Percentiles rank a stretch among this genome's conserved stretches.
Conservation (phyloP, 768 basidiomycete genomes). For the Daedaleopsis sinensis region DNA sequence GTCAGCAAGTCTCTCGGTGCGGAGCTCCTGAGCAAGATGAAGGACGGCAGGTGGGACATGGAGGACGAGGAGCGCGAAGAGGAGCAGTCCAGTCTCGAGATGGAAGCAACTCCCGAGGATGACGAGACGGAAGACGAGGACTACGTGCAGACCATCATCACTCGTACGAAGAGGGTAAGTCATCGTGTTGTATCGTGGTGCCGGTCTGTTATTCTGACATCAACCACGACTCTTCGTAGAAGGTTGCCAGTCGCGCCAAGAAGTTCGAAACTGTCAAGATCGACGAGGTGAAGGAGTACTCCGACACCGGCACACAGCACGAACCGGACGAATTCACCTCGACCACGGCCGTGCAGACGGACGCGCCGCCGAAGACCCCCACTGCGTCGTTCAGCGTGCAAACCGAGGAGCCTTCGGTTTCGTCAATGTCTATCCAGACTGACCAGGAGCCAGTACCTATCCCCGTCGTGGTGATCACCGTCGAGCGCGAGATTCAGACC, state of each 20-base stretch:
- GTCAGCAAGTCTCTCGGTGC: constrained; percentile 77
- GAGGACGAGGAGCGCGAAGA: constrained; percentile 41
- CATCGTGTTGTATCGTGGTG: not conserved
- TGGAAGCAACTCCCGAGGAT: constrained; percentile 43
- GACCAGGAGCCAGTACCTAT: constrained; percentile 37
- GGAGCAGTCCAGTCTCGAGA: constrained; percentile 36
- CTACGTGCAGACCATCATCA: constrained; percentile 88
- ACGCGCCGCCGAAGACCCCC: constrained; percentile 53
- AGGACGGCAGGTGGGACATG: constrained; percentile 42
- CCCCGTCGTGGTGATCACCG: constrained; percentile 30
- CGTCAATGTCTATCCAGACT: constrained; percentile 42
- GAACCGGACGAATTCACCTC: constrained; percentile 54
- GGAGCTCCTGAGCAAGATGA: constrained; percentile 69
- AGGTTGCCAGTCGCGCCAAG: constrained; percentile 65
- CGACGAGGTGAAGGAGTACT: constrained; percentile 75
- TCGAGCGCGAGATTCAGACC: constrained; percentile 71
- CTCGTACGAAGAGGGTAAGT: constrained; percentile 72
- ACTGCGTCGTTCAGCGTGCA: constrained; percentile 56
- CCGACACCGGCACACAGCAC: constrained; percentile 74
- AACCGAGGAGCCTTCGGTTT: constrained; percentile 44
- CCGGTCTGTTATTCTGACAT: not conserved
- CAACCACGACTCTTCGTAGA: constrained; percentile 43
- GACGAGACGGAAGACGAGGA: constrained; percentile 68
- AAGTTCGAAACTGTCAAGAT: constrained; percentile 46
- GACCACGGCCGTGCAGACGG: constrained; percentile 60